Percentiles rank a stretch among this genome's conserved stretches.
Conservation (phyloP, 2,329 filamentous ascomycete genomes). For the Epicoccum nigrum region DNA sequence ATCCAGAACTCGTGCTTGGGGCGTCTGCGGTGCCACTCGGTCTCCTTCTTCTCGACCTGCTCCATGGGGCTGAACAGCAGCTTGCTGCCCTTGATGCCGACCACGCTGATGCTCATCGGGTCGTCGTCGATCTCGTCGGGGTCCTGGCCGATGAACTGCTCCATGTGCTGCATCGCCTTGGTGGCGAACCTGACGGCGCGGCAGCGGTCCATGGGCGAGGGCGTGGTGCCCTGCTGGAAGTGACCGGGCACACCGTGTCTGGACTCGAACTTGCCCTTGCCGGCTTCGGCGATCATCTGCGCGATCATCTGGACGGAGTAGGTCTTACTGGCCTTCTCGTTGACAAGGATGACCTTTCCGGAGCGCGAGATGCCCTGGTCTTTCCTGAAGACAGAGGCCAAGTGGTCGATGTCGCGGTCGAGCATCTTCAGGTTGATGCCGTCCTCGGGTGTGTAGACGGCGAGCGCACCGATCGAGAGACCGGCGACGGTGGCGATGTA, state of each 20-base stretch:
- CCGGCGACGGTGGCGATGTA: constrained; percentile 92
- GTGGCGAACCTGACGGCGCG: constrained; percentile 90
- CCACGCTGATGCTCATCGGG: constrained; percentile 76
- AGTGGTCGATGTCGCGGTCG: constrained; percentile 83
- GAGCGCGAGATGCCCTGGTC: constrained; percentile 89
- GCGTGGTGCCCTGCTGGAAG: constrained; percentile 52
- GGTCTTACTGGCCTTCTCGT: constrained; percentile 87
- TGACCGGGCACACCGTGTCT: constrained; percentile 70
- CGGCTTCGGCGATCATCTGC: constrained; percentile 93
- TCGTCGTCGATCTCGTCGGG: constrained; percentile 74
- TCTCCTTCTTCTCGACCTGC: constrained; percentile 78
- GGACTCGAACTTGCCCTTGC: constrained; percentile 88
- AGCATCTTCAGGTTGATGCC: constrained; percentile 94
- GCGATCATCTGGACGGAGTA: constrained; percentile 94
- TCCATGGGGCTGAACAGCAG: constrained; percentile 87
- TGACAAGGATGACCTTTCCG: constrained; percentile 93
- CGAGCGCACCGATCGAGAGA: constrained; percentile 86
- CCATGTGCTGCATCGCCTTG: constrained; percentile 91
- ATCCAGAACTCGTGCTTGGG: constrained; percentile 88
- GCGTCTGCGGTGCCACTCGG: constrained; percentile 89
- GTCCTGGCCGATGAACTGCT: constrained; percentile 70
- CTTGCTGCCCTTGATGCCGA: constrained; percentile 88
- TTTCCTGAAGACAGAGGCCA: constrained; percentile 81
- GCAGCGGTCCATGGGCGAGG: constrained; percentile 94
- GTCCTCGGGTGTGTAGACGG: constrained; percentile 96